Evolutionary conservation across 225 moss, liverwort and hornwort genomes (phyloP).

Genomic region (Thuidium tamariscinum): DNA sequence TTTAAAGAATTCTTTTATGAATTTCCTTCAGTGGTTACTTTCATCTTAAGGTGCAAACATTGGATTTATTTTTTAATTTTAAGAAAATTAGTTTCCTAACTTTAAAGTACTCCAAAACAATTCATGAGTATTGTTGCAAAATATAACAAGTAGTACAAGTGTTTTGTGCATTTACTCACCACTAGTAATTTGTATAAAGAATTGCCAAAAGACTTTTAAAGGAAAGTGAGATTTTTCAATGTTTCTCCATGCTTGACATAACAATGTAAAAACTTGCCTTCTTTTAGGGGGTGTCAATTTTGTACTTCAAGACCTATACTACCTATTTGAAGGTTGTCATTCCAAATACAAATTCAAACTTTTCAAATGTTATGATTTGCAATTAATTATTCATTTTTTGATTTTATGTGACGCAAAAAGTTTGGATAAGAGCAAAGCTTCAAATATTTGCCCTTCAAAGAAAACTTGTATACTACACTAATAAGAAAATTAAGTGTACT

Average conservation of each 20-base stretch:
- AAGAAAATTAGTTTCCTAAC: no score
- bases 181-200: not conserved
- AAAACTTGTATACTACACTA: not conserved
- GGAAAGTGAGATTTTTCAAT: fast-evolving
- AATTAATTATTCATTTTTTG: not conserved
- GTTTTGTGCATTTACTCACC: no score
- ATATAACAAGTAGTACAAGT: no score
- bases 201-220: not conserved
- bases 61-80: no score
- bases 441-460: not conserved
- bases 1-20: no score
- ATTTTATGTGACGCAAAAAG: fast-evolving
- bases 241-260: not conserved
- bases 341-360: not conserved
- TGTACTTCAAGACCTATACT: not conserved
- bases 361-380: not conserved
- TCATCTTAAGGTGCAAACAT: no score
- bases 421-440: fast-evolving
- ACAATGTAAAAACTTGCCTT: not conserved
- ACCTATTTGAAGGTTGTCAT: fast-evolving
- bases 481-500: not conserved
- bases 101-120: no score
- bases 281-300: not conserved
- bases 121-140: no score
- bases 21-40: no score